phyloP scores from a whole-genome alignment of 805 yeast species.

The Schwanniomyces vanrijiae region DNA sequence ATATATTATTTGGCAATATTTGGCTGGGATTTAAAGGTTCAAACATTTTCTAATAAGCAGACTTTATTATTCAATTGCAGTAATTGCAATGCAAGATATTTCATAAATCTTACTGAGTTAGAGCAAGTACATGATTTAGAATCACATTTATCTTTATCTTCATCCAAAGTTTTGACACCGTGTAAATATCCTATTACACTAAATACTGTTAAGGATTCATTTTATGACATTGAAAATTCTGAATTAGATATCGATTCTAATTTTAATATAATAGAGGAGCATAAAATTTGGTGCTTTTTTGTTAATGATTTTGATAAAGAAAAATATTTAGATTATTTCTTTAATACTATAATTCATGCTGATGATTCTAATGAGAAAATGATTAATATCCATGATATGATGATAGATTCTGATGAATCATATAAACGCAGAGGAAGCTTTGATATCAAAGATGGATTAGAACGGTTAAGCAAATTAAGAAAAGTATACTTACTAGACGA shows the following conservation, averaged over 20 bases:
- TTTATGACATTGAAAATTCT: conserved; percentile 7
- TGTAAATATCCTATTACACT: conserved; percentile 23
- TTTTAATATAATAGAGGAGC: conserved; percentile 25
- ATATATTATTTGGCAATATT: conserved; percentile 32
- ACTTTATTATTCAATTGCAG: conserved; percentile 34
- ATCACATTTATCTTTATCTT: conserved; percentile 14
- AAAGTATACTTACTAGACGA: conserved; percentile 29
- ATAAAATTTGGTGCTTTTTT: conserved; percentile 38
- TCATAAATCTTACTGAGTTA: conserved; percentile 17
- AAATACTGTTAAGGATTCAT: conserved; percentile 2
- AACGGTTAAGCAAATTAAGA: conserved; percentile 32
- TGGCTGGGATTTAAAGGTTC: conserved; percentile 39
- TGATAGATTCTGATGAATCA: conserved; percentile 10
- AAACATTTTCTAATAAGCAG: conserved; percentile 22
- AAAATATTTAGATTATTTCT: conserved; percentile 20
- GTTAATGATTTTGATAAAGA: conserved; percentile 11
- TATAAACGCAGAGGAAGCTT: conserved; percentile 19
- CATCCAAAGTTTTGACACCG: conserved; percentile 28
- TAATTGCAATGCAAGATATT: conserved; percentile 37
- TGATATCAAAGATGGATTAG: conserved; percentile 34
- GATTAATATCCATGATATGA: conserved; percentile 20
- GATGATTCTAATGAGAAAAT: conserved; percentile 21
- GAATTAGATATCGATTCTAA: conserved; percentile 13
- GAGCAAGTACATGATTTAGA: conserved; percentile 2
- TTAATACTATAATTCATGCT: conserved; percentile 19